A percentile compares a stretch with the other conserved stretches of the same genome.
Conservation (phyloP, 176 grass and related monocot genomes). For the Raddia guianensis region DNA sequence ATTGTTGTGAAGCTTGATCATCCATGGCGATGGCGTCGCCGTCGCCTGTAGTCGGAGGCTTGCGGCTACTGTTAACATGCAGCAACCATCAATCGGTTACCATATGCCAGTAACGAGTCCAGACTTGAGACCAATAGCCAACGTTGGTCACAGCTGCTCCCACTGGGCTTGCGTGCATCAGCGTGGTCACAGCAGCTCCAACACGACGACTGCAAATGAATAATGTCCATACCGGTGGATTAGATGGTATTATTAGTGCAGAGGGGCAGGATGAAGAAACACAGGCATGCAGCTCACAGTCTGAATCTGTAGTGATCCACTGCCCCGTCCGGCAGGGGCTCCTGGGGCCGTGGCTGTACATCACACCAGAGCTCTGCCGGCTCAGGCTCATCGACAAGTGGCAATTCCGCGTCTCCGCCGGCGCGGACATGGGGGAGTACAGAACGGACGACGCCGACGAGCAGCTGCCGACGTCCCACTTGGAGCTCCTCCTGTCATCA, state of each 20-base stretch:
- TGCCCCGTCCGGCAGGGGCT: constrained; percentile 35
- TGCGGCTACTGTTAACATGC: too few relatives aligned
- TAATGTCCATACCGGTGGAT: too few relatives aligned
- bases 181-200: constrained; percentile 17
- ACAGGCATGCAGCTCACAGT: constrained; percentile 33
- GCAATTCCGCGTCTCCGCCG: not conserved
- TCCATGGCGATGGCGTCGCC: too few relatives aligned
- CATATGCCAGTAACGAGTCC: too few relatives aligned
- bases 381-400: not conserved
- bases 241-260: too few relatives aligned
- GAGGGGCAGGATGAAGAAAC: not conserved
- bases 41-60: too few relatives aligned
- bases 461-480: constrained; percentile 64
- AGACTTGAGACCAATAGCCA: not conserved
- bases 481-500: constrained; percentile 48
- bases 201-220: constrained; percentile 48
- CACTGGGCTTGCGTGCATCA: too few relatives aligned
- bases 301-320: constrained; percentile 66
- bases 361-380: constrained; percentile 30
- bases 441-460: constrained; percentile 46
- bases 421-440: constrained; percentile 50
- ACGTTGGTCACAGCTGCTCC: too few relatives aligned
- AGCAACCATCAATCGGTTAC: too few relatives aligned
- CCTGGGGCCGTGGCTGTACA: constrained; percentile 14
- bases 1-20: too few relatives aligned